Base-by-base conservation (phyloP, 208 protist species). In the Naegleria gruberi region DNA sequence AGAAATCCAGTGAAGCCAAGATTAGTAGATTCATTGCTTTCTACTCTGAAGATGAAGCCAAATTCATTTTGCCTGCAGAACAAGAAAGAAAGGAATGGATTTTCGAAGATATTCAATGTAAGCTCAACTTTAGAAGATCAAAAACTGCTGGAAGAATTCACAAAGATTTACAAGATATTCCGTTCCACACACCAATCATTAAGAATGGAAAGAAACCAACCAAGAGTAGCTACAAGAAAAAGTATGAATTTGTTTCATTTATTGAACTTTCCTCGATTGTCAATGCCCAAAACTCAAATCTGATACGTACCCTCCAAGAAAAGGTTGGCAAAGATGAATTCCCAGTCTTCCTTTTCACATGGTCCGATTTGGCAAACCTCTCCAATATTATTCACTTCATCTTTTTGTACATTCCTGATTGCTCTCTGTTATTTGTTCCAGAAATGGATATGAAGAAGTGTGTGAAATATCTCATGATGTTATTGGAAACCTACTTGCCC, bases 261-360 rank as follows among this genome's bases (percentile, higher is more conserved):
- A 23, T 86, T 30, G 42, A 86, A 51, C 30, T 86, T 7, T 45
- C 82, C 17, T 30, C 12, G 8, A 51, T 86, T 19, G 15, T 55
- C 15, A 55, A 55, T 55, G 7, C 82, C 30, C n/a, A 86, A 7
- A 86, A 86, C 23, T 12, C 43, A 30, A 51, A 37, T 40, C 82
- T 44, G 26, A 51, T 51, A 10, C 19, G 19, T 10, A 86, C 43
- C 4, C 19, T 40, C 1, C 1, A 34, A 44, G 82, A 86, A 51
- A 40, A 5, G 23, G 12, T 86, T 6, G 4, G 19, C 1, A 51
- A 23, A 6, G 1, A 17, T 45, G n/a, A 86, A 51, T 86, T 51
- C 34, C 82, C 82, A 86, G 42, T 86, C 1, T 86, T 86, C 43
- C 30, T 86, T 26, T 86, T 86, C 42, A 86, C 82, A 51, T 51